A percentile compares a stretch with the other conserved stretches of the same genome.
Evolutionary conservation across 1,284 basidiomycete species (phyloP).

Genomic region (Peniophora sp.): DNA sequence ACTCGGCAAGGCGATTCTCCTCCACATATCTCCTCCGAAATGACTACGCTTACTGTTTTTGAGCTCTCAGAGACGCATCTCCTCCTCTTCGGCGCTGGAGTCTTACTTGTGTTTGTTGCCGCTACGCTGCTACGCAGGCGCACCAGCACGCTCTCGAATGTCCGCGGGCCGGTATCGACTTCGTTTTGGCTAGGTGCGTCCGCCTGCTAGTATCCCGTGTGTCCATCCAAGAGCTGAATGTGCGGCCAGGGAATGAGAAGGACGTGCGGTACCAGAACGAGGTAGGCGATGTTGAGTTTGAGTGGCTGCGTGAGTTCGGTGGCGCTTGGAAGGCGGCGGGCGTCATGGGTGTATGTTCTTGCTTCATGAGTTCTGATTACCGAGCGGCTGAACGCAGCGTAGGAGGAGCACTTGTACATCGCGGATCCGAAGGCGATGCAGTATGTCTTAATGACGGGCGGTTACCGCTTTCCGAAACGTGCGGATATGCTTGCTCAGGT

Average conservation of each 20-base stretch:
- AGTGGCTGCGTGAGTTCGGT: slow-evolving; percentile 24
- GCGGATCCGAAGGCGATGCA: slow-evolving; percentile 19
- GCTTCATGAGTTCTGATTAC: background rate
- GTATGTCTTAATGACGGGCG: slow-evolving; percentile 18
- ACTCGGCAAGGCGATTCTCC: too few species aligned
- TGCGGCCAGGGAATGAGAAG: slow-evolving; percentile 15
- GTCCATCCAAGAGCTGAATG: background rate
- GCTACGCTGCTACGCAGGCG: background rate
- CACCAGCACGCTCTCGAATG: background rate
- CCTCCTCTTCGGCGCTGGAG: too few species aligned
- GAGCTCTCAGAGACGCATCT: too few species aligned
- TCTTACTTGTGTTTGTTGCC: background rate
- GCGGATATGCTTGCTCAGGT: slow-evolving; percentile 7
- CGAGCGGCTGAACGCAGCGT: background rate
- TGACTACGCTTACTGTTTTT: too few species aligned
- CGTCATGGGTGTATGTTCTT: slow-evolving; percentile 19
- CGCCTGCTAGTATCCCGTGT: background rate
- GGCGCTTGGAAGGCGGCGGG: slow-evolving; percentile 18
- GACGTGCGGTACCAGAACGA: slow-evolving; percentile 17
- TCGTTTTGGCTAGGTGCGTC: slow-evolving; percentile 8
- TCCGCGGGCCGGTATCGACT: slow-evolving; percentile 5
- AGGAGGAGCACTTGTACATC: slow-evolving; percentile 10
- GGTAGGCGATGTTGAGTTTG: slow-evolving; percentile 22
- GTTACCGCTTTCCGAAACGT: slow-evolving; percentile 16
- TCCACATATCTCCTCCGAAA: too few species aligned